Evolutionary conservation across 2,329 filamentous ascomycete species (phyloP), one percentile per base, ranked within the genome.

Genomic region (Zasmidium citrigriseum): DNA sequence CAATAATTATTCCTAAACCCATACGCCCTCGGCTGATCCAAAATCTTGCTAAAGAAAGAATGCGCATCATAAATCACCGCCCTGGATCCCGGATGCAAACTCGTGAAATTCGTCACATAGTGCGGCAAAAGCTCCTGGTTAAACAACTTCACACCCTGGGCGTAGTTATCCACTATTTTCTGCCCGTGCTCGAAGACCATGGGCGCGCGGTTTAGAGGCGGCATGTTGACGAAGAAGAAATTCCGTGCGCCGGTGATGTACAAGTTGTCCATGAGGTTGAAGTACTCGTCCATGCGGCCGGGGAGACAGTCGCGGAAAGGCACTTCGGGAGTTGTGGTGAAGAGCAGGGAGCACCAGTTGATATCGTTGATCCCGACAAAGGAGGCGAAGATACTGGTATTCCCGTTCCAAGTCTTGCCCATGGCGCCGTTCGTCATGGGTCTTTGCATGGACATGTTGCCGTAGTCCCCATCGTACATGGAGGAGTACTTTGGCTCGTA

Each of bases 191-290:
- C 38, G 38, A 54, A 54, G n/a, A 54, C 52, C 52, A 54, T 54
- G 3, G 52, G 52, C 2, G 52, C 52, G 20, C 52, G 52, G 7
- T 54, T 38, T 2, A 54, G 38, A 16, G 52, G 52, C 11, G 52
- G 52, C 9, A 54, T 12, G 44, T 54, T 54, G 2, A 54, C 16
- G 38, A 54, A 54, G 18, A 54, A 46, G 38, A 25, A 54, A n/a
- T 54, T 54, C 3, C 52, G 38, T 4, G 52, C 52, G 44, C 52
- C 52, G 52, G 38, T 54, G 38, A 20, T 54, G 41, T 54, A 54
- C 4, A 52, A n/a, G 52, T 46, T 46, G 20, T 46, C 23, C 52
- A 46, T 46, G 52, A 54, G 52, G 25, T 41, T 52, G 49, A 52
- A 52, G 49, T 52, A 52, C 16, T 12, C 25, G 27, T 52, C 29